Conservation (phyloP, 495 filamentous ascomycete species). For the Daldinia caldariorum region DNA sequence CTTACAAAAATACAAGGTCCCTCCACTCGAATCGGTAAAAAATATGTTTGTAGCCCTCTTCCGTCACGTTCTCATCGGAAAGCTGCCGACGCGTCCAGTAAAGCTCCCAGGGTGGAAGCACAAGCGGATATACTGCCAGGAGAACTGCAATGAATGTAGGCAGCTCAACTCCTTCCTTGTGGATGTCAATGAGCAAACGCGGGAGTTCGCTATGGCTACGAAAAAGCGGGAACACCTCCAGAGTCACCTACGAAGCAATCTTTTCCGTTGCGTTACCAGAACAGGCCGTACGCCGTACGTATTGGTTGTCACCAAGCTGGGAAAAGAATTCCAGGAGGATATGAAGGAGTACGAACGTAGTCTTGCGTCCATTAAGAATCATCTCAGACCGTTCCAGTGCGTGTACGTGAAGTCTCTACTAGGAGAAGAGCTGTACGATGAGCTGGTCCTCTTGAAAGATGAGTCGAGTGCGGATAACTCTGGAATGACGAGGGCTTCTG, state of each 20-base stretch:
- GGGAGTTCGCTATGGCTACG: not conserved
- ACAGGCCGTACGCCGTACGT: not conserved
- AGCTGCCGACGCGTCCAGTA: not conserved
- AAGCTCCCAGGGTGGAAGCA: constrained; percentile 9
- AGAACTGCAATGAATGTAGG: not conserved
- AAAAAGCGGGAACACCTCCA: constrained; percentile 2
- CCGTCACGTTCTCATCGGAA: constrained; percentile 7
- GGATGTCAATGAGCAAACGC: not conserved
- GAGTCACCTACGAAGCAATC: no score
- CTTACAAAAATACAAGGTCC: constrained; percentile 7
- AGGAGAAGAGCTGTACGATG: constrained; percentile 16
- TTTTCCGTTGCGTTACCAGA: not conserved
- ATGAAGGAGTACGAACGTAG: not conserved
- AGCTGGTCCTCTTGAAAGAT: constrained; percentile 15
- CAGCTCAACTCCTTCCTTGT: constrained; percentile 16
- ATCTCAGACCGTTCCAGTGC: not conserved
- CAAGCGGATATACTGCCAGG: not conserved
- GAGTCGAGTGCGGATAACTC: not conserved
- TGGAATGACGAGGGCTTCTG: not conserved
- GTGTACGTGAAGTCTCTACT: constrained; percentile 20
- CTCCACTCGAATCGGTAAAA: not conserved
- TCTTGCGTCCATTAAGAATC: not conserved
- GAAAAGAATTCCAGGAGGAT: constrained; percentile 3
- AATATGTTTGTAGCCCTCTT: constrained; percentile 21
- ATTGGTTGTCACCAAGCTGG: constrained; percentile 18